These are phyloP conservation scores for Penicillium sp. DNA, from an alignment of 2,329 filamentous ascomycete species.

Conservation along the genomic window DNA sequence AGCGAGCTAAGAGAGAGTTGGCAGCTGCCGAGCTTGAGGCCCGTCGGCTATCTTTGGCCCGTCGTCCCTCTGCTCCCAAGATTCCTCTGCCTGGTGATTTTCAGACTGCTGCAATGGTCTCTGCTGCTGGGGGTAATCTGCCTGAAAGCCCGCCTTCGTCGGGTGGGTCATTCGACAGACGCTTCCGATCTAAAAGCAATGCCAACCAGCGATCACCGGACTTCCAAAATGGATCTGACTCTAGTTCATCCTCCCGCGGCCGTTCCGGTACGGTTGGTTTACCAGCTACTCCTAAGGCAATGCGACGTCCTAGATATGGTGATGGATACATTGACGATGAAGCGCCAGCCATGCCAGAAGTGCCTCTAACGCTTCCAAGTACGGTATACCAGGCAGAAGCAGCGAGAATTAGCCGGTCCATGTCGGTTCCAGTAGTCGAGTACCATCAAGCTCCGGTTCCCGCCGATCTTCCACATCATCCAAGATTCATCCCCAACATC, in stretches of 20 bases:
- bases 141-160: conserved; percentile 43
- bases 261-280: conserved; percentile 62
- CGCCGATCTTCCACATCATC: conserved; percentile 36
- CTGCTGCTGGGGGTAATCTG: conserved; percentile 26
- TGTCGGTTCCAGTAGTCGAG: conserved; percentile 36
- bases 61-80: conserved; percentile 71
- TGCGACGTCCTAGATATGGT: conserved; percentile 73
- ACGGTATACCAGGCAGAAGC: conserved; percentile 36
- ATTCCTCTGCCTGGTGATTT: conserved; percentile 70
- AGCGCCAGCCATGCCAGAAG: conserved; percentile 53
- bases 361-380: conserved; percentile 45
- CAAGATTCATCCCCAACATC: conserved; percentile 36
- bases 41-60: conserved; percentile 75
- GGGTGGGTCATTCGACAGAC: conserved; percentile 26
- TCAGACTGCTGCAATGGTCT: conserved; percentile 35
- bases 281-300: conserved; percentile 87
- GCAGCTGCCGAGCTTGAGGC: conserved; percentile 85
- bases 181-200: conserved; percentile 28
- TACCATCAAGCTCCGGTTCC: conserved; percentile 23
- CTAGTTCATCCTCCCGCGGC: conserved; percentile 35
- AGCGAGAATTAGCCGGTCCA: conserved; percentile 34
- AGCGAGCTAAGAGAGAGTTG: conserved; percentile 66
- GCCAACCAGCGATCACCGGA: conserved; percentile 38
- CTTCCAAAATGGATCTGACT: conserved; percentile 37
- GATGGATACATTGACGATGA: conserved; percentile 39